A percentile compares a stretch with the other conserved stretches of the same genome.
Conservation (phyloP, 1,139 yeast species). For the Saccharomyces hybrid region DNA sequence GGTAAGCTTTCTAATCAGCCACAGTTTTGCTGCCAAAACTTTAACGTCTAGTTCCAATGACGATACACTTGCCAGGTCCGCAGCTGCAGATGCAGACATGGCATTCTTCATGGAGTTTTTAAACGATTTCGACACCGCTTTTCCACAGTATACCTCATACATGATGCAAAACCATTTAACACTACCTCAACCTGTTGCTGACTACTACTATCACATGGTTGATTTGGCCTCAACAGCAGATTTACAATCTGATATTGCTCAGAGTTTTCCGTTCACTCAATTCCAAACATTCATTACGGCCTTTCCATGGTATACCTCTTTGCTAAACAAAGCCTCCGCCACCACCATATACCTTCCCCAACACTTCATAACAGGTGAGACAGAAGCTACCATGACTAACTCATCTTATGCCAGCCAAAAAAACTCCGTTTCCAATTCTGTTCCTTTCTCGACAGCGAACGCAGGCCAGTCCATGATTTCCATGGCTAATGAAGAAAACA, state of each 20-base stretch:
- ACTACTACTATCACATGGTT: slow-evolving; percentile 22
- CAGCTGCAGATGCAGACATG: slow-evolving; percentile 30
- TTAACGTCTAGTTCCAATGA: background rate
- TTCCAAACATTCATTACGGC: slow-evolving; percentile 36
- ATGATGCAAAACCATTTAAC: slow-evolving; percentile 26
- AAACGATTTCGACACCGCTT: slow-evolving; percentile 26
- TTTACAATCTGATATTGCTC: slow-evolving; percentile 30
- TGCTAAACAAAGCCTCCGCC: slow-evolving; percentile 30
- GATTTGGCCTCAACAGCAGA: slow-evolving; percentile 15
- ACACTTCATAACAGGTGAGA: slow-evolving; percentile 26
- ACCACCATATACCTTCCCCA: slow-evolving; percentile 35
- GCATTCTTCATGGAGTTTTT: slow-evolving; percentile 28
- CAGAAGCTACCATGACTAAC: background rate
- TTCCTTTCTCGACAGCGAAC: background rate
- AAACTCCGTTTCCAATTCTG: background rate
- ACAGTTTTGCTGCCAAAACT: background rate
- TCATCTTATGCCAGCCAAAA: background rate
- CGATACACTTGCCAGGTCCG: slow-evolving; percentile 6
- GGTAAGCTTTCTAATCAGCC: background rate
- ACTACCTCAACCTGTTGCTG: slow-evolving; percentile 28
- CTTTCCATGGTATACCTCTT: slow-evolving; percentile 39
- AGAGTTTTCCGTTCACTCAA: slow-evolving; percentile 37
- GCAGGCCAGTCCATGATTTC: background rate
- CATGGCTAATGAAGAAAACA: background rate
- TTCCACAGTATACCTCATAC: slow-evolving; percentile 28